phyloP scores from a whole-genome alignment of 1,284 basidiomycete species.

The Cutaneotrichosporon dermatis region DNA sequence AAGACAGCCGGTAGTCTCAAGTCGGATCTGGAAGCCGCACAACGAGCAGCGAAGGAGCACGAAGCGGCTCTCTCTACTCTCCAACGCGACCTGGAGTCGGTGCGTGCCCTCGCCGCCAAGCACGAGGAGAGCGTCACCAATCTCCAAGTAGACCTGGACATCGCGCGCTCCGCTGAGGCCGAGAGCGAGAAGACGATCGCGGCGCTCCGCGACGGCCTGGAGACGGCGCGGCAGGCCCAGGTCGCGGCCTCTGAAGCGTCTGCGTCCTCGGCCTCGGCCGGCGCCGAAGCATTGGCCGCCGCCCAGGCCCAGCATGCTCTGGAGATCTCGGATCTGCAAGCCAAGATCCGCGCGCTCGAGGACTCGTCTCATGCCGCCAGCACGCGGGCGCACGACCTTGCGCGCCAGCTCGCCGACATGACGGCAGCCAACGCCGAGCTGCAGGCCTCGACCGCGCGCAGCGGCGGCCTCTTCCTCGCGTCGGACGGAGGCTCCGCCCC shows the following conservation, averaged over 20 bases:
- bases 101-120: too few species aligned
- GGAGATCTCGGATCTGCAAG: conserved; percentile 70
- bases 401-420: conserved; percentile 55
- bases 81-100: too few species aligned
- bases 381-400: conserved; percentile 64
- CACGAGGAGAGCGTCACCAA: conserved; percentile 1
- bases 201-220: conserved; percentile 5
- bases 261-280: too few species aligned
- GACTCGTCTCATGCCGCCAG: conserved; percentile 66
- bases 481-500: neutral
- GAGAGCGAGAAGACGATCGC: conserved; percentile 8
- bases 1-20: too few species aligned
- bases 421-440: conserved; percentile 12
- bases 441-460: conserved; percentile 1
- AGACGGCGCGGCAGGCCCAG: too few species aligned
- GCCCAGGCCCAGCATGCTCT: conserved; percentile 64
- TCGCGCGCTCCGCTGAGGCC: neutral
- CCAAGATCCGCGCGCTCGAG: conserved; percentile 69
- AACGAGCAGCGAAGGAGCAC: too few species aligned
- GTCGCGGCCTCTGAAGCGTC: too few species aligned
- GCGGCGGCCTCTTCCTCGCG: conserved; percentile 8
- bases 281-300: neutral
- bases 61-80: too few species aligned
- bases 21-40: too few species aligned
- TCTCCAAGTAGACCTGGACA: conserved; percentile 12